A percentile compares a stretch with the other conserved stretches of the same genome.
Conservation (phyloP, 192 early-diverging fungal genomes). For the Bifiguratus adelaidae region DNA sequence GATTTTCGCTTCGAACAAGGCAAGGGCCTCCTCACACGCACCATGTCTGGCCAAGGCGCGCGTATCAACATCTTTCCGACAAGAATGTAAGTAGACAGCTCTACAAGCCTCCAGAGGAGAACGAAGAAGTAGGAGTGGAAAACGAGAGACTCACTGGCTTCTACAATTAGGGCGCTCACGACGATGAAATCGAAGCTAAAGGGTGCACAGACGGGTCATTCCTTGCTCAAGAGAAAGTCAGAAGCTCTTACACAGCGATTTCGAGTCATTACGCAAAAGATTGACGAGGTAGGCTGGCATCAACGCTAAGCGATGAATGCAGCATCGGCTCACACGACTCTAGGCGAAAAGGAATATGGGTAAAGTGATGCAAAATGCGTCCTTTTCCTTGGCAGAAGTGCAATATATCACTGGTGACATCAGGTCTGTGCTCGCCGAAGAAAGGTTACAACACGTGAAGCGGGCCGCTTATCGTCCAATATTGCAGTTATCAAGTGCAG, state of each 20-base stretch:
- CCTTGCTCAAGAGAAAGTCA: constrained; percentile 93
- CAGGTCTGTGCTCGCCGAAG: constrained; percentile 30
- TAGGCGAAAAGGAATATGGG: constrained; percentile 98
- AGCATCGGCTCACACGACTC: background rate
- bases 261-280: constrained; percentile 88
- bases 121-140: background rate
- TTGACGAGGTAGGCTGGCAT: constrained; percentile 79
- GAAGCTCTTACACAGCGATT: constrained; percentile 95
- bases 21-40: constrained; percentile 7
- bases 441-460: background rate
- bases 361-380: constrained; percentile 95
- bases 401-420: constrained; percentile 96
- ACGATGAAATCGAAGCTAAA: constrained; percentile 92
- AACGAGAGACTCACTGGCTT: background rate
- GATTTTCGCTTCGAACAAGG: too few relatives aligned
- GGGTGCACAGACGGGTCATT: constrained; percentile 97
- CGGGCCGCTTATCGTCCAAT: background rate
- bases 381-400: constrained; percentile 96
- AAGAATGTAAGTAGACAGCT: constrained; percentile 62
- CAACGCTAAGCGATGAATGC: background rate
- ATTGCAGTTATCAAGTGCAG: constrained; percentile 81
- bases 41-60: constrained; percentile 53
- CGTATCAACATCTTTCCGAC: constrained; percentile 92
- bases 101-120: background rate
- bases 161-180: constrained; percentile 71